Evolutionary conservation across 208 protist species (phyloP).

Genomic region (Acanthamoeba castellanii): DNA sequence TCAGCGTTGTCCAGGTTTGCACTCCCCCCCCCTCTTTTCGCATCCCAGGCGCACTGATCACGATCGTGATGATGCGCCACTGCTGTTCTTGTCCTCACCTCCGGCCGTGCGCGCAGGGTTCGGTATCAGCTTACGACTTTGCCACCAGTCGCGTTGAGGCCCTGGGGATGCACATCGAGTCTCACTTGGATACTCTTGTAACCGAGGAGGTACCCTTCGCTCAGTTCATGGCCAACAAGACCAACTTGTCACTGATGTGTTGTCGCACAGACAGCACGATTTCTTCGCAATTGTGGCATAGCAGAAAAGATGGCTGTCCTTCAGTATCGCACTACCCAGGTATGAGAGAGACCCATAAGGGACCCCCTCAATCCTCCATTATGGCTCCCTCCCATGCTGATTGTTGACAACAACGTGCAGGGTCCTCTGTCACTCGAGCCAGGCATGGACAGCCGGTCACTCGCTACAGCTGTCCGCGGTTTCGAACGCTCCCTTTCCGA

Average conservation of each 20-base stretch:
- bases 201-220: constrained; percentile 69
- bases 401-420: not conserved
- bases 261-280: constrained; percentile 49
- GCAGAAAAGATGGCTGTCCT: constrained; percentile 76
- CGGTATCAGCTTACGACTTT: constrained; percentile 63
- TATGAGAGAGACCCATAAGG: not conserved
- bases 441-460: constrained; percentile 76
- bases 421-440: constrained; percentile 63
- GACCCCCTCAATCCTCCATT: not conserved
- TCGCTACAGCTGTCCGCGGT: constrained; percentile 56
- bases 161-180: constrained; percentile 74
- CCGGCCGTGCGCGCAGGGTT: not conserved
- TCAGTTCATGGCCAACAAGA: not conserved
- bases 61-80: too few species aligned
- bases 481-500: constrained; percentile 76
- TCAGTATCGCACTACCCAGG: constrained; percentile 42
- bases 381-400: not conserved
- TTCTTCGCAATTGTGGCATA: constrained; percentile 66
- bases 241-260: too few species aligned
- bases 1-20: constrained; percentile 64
- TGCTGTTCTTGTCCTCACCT: too few species aligned
- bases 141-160: constrained; percentile 52
- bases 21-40: not conserved
- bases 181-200: constrained; percentile 83
- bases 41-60: not conserved